A percentile compares a stretch with the other conserved stretches of the same genome.
phyloP scores from a whole-genome alignment of 192 early-diverging fungal genomes.

The Coemansia sp. region DNA sequence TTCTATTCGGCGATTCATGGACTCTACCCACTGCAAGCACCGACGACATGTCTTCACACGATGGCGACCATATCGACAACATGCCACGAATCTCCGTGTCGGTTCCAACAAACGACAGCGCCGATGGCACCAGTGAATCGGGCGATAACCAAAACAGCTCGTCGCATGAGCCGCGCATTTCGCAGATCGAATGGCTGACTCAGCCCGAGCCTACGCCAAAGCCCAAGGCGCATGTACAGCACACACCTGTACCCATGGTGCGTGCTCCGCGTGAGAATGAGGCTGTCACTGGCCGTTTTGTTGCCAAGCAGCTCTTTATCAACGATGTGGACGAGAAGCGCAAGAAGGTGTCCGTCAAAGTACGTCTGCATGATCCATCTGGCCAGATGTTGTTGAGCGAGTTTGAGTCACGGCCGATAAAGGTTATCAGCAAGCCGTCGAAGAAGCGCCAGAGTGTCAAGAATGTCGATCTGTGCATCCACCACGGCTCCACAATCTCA shows the following conservation, averaged over 20 bases:
- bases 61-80: conserved; percentile 26
- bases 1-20: conserved; percentile 75
- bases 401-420: conserved; percentile 77
- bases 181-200: conserved; percentile 48
- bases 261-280: conserved; percentile 51
- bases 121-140: conserved; percentile 10
- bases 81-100: conserved; percentile 50
- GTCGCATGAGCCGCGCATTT: conserved; percentile 23
- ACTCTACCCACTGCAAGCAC: conserved; percentile 40
- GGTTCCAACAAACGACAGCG: conserved; percentile 33
- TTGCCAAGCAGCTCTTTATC: conserved; percentile 81
- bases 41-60: conserved; percentile 17
- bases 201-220: conserved; percentile 48
- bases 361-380: conserved; percentile 66
- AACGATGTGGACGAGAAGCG: conserved; percentile 84
- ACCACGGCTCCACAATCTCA: conserved; percentile 81
- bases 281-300: conserved; percentile 64
- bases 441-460: conserved; percentile 87
- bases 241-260: conserved; percentile 22
- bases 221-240: conserved; percentile 40
- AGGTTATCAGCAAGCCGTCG: conserved; percentile 89
- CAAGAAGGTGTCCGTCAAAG: conserved; percentile 72
- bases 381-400: conserved; percentile 60
- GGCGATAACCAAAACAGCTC: conserved; percentile 2
- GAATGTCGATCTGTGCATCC: conserved; percentile 80